Base-by-base conservation (phyloP, 1,284 basidiomycete genomes). In the Mycena citricolor region DNA sequence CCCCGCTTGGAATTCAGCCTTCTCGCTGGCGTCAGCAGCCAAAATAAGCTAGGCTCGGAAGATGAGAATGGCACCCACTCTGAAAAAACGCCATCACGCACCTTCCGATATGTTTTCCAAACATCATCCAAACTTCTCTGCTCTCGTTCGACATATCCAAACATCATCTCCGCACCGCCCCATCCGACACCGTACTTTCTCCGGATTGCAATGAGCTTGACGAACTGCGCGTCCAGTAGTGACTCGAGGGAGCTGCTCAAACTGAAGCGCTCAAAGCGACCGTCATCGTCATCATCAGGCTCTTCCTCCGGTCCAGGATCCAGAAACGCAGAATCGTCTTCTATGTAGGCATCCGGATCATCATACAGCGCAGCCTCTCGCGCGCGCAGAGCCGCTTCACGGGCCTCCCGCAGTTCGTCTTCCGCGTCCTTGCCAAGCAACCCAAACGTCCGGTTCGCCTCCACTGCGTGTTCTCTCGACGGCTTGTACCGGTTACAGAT, bases 161-260 rank as follows among this genome's bases (percentile, higher is more conserved):
- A 59, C 22, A 83, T 62, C n/a, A 68, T 43, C 52, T 84, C 81
- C 5, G 81, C 81, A 10, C 76, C 79, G 7, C 79, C 77, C 81
- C 81, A 84, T 24, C 78, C 78, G 5, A 84, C 60, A 1, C 63
- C 63, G 52, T 77, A 79, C 52, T 65, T 65, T 28, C 70, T 54
- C 38, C 81, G 64, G 6, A 79, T 55, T 44, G 72, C 71, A 8
- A 83, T 60, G n/a, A 82, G 54, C 32, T 67, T 70, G 28, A 80
- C 52, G 41, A 83, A 71, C 5, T 69, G 62, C 33, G 74, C 66
- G 41, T 83, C 73, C 48, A 83, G 61, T 29, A 83, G 57, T 4
- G 71, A 68, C 57, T 83, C 80, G 6, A 84, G 57, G 3, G 80
- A 77, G 38, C 67, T 68, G 57, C 76, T 81, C 58, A 83, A 61